phyloP scores from a whole-genome alignment of 1,284 basidiomycete genomes.

The Rhodofomes roseus region DNA sequence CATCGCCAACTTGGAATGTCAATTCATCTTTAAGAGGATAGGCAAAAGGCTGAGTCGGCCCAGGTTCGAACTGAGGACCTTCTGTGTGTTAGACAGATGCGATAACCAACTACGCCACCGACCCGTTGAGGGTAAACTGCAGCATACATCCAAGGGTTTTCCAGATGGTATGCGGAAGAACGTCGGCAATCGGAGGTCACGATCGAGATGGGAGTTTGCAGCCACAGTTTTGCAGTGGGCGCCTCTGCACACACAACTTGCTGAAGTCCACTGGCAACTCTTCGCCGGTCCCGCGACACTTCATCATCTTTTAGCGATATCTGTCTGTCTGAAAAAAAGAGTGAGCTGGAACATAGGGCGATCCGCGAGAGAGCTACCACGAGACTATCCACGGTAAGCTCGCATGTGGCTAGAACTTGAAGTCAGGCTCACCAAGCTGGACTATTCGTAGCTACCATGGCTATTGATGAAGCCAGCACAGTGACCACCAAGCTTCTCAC shows the following conservation, averaged over 20 bases:
- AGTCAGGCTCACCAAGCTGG: too few relatives aligned
- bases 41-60: slow-evolving; percentile 10
- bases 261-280: not conserved
- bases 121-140: slow-evolving; percentile 10
- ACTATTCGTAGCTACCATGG: slow-evolving; percentile 23
- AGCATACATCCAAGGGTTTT: not conserved
- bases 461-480: slow-evolving; percentile 36
- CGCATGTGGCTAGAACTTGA: too few relatives aligned
- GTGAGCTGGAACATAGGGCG: too few relatives aligned
- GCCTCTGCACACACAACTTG: not conserved
- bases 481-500: slow-evolving; percentile 86
- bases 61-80: slow-evolving; percentile 15
- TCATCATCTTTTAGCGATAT: too few relatives aligned
- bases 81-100: slow-evolving; percentile 63
- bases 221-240: not conserved
- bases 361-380: too few relatives aligned
- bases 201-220: not conserved
- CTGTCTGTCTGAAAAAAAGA: too few relatives aligned
- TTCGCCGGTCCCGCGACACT: too few relatives aligned
- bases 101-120: slow-evolving; percentile 78
- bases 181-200: not conserved
- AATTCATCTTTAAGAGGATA: too few relatives aligned
- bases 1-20: too few relatives aligned
- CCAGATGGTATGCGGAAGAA: not conserved
- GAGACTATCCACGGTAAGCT: too few relatives aligned